These are phyloP conservation scores for Cicer arietinum DNA, from an alignment of 306 rosid species.

Conservation along the genomic window DNA sequence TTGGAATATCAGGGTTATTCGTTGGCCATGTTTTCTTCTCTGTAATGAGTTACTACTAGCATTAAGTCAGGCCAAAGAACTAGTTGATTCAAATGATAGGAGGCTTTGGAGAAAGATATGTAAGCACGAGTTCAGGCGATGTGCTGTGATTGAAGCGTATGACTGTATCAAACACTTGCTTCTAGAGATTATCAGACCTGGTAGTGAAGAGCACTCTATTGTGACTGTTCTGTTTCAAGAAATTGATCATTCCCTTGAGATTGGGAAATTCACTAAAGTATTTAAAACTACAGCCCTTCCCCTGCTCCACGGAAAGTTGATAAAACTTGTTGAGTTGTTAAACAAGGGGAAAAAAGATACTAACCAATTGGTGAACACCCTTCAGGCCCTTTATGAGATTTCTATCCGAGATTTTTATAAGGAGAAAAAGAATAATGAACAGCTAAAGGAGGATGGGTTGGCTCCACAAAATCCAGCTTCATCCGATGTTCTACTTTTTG, in stretches of 20 bases:
- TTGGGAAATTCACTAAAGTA: constrained; percentile 72
- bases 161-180: constrained; percentile 75
- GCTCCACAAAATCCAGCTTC: constrained; percentile 63
- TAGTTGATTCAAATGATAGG: constrained; percentile 74
- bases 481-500: constrained; percentile 64
- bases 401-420: constrained; percentile 69
- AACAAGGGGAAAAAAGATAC: constrained; percentile 56
- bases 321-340: constrained; percentile 68
- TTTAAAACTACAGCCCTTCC: constrained; percentile 80
- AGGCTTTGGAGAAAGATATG: constrained; percentile 88
- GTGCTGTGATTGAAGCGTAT: constrained; percentile 81
- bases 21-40: constrained; percentile 94
- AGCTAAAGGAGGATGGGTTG: constrained; percentile 75
- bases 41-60: constrained; percentile 92
- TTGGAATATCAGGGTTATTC: constrained; percentile 89
- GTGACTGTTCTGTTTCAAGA: constrained; percentile 73
- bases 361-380: constrained; percentile 66
- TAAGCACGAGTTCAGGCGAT: constrained; percentile 86
- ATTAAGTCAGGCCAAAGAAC: constrained; percentile 85
- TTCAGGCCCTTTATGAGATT: constrained; percentile 90
- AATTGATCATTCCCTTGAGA: constrained; percentile 78
- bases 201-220: constrained; percentile 80
- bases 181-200: constrained; percentile 58
- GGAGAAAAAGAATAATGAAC: constrained; percentile 67
- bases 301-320: constrained; percentile 66